Conservation (phyloP, 495 filamentous ascomycete species). For the Rhypophila decipiens region DNA sequence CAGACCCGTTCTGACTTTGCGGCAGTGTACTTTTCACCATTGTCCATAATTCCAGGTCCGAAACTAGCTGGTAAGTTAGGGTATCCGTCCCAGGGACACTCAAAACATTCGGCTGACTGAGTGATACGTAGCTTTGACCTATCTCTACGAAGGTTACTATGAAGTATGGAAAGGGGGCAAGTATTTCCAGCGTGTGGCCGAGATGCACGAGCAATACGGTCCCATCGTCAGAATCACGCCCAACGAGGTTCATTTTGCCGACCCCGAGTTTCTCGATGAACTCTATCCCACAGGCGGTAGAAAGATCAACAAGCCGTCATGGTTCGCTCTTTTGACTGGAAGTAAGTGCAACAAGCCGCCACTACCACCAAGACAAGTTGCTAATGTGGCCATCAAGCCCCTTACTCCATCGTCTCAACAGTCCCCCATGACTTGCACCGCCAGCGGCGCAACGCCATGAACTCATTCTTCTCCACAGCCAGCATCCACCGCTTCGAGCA, state of each 20-base stretch:
- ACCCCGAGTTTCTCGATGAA: constrained; percentile 4
- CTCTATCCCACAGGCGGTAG: not conserved
- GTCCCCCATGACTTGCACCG: constrained; percentile 9
- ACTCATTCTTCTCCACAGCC: constrained; percentile 7
- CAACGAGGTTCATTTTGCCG: constrained; percentile 8
- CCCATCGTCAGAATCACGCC: constrained; percentile 10
- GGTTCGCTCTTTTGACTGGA: not conserved
- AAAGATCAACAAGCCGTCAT: constrained; percentile 4
- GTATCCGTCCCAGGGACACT: not conserved
- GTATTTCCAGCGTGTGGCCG: constrained; percentile 2
- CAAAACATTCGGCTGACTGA: not conserved
- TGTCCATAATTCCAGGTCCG: not conserved
- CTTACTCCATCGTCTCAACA: constrained; percentile 4
- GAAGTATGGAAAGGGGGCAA: not conserved
- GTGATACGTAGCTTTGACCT: constrained; percentile 1
- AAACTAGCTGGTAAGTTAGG: constrained; percentile 1
- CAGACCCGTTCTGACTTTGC: too few relatives aligned
- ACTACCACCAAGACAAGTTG: not conserved
- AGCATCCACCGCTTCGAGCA: constrained; percentile 6
- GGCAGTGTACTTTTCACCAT: not conserved
- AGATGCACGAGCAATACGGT: constrained; percentile 12
- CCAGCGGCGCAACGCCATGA: constrained; percentile 8
- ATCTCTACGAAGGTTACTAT: constrained; percentile 4
- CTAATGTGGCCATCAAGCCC: not conserved
- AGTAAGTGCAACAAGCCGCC: not conserved